phyloP scores from a whole-genome alignment of 73 alveolate species.

The Tetrahymena malaccensis region DNA sequence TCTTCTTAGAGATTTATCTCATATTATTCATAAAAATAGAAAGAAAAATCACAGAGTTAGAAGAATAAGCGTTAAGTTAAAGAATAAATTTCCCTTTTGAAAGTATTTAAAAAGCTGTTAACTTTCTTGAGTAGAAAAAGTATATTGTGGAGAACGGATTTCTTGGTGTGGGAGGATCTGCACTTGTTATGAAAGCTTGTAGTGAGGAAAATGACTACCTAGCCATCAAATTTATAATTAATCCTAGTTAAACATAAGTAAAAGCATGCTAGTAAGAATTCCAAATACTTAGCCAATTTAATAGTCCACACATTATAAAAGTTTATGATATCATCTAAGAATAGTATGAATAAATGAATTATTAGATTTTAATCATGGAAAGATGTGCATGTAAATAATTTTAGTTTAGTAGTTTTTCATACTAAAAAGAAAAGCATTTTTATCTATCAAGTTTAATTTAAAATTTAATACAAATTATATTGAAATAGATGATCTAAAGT shows the following conservation, averaged over 20 bases:
- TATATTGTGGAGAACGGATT: not conserved
- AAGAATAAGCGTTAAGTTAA: not conserved
- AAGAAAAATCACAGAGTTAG: not conserved
- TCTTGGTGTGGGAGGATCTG: not conserved
- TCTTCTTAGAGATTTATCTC: too few species aligned
- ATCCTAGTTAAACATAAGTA: not conserved
- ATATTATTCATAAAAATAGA: not conserved
- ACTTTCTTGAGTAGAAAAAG: not conserved
- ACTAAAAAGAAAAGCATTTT: too few species aligned
- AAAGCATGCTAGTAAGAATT: not conserved
- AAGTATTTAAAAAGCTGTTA: not conserved
- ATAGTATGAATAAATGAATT: not conserved
- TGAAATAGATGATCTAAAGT: not conserved
- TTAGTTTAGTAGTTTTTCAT: not conserved
- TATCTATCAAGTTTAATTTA: too few species aligned
- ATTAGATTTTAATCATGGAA: not conserved
- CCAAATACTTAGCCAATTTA: not conserved
- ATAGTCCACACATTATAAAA: not conserved
- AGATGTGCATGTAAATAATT: not conserved
- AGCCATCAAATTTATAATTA: not conserved
- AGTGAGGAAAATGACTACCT: not conserved
- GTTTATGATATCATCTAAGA: not conserved
- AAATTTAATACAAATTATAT: not conserved
- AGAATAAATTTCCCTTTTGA: not conserved
- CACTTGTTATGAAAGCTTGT: not conserved